phyloP scores from a whole-genome alignment of 2,329 filamentous ascomycete genomes.

The Chaetomiaceae sp. region DNA sequence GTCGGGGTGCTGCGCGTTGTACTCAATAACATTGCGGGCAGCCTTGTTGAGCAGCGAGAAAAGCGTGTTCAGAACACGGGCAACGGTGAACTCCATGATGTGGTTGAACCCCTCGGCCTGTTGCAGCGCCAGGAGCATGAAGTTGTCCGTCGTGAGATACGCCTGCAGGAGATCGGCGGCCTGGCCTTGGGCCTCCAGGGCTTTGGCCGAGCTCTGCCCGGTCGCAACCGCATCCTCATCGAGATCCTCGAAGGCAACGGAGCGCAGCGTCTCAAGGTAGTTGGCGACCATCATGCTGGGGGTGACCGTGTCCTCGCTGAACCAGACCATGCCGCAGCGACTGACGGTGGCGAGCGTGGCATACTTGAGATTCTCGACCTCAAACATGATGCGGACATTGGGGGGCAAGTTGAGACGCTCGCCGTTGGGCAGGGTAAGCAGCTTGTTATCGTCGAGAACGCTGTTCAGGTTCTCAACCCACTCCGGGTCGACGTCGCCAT shows the following conservation, averaged over 20 bases:
- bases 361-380: constrained; percentile 96
- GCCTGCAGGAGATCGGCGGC: constrained; percentile 73
- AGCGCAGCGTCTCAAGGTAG: constrained; percentile 78
- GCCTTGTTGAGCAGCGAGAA: constrained; percentile 95
- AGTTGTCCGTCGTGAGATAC: constrained; percentile 70
- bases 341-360: constrained; percentile 97
- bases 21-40: constrained; percentile 87
- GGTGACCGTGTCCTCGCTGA: constrained; percentile 95
- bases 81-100: constrained; percentile 97
- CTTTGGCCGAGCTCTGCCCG: constrained; percentile 70
- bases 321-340: constrained; percentile 99
- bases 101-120: constrained; percentile 76
- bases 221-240: constrained; percentile 83
- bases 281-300: constrained; percentile 87
- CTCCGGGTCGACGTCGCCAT: constrained; percentile 97
- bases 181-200: constrained; percentile 69
- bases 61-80: constrained; percentile 82
- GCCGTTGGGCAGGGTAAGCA: constrained; percentile 93
- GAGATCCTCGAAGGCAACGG: constrained; percentile 84
- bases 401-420: constrained; percentile 90
- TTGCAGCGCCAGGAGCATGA: constrained; percentile 70
- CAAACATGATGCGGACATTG: constrained; percentile 99
- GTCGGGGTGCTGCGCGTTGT: constrained; percentile 89
- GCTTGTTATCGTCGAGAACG: constrained; percentile 97
- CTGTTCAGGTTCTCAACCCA: constrained; percentile 99